Conservation (phyloP, 768 basidiomycete genomes). For the Filobasidium floriforme region DNA sequence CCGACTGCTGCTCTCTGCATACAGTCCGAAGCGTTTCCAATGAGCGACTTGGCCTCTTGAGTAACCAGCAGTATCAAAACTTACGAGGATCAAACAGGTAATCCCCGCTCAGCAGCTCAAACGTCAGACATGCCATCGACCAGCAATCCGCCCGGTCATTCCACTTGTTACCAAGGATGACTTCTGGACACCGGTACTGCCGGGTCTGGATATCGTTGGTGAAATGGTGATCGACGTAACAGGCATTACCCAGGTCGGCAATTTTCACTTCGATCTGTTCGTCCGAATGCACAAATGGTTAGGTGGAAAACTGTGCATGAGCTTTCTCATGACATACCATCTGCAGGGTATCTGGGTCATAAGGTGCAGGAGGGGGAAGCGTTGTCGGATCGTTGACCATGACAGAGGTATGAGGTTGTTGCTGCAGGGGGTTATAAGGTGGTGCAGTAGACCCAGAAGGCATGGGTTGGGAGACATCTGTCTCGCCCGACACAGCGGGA, state of each 20-base stretch:
- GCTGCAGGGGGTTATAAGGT: slow-evolving; percentile 37
- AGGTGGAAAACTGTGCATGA: background rate
- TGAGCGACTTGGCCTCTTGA: background rate
- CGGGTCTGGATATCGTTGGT: slow-evolving; percentile 98
- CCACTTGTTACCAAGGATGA: slow-evolving; percentile 94
- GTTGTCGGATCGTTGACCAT: slow-evolving; percentile 45
- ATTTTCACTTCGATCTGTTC: slow-evolving; percentile 86
- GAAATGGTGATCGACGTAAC: slow-evolving; percentile 83
- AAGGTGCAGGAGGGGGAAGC: slow-evolving; percentile 45
- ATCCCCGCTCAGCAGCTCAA: slow-evolving; percentile 93
- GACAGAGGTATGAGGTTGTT: slow-evolving; percentile 14
- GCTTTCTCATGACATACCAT: slow-evolving; percentile 16
- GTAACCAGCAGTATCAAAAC: background rate
- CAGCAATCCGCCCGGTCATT: slow-evolving; percentile 91
- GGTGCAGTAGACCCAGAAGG: slow-evolving; percentile 14
- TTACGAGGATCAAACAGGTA: slow-evolving; percentile 72
- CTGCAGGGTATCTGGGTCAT: slow-evolving; percentile 40
- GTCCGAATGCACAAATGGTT: slow-evolving; percentile 19
- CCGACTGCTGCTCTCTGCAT: slow-evolving; percentile 13
- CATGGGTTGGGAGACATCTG: slow-evolving; percentile 17
- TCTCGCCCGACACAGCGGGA: background rate
- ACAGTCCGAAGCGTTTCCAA: background rate
- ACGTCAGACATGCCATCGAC: slow-evolving; percentile 92
- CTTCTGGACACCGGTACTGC: slow-evolving; percentile 95
- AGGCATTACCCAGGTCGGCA: slow-evolving; percentile 94